These are phyloP conservation scores for Alternaria dauci DNA, from an alignment of 2,329 filamentous ascomycete species.

Conservation along the genomic window DNA sequence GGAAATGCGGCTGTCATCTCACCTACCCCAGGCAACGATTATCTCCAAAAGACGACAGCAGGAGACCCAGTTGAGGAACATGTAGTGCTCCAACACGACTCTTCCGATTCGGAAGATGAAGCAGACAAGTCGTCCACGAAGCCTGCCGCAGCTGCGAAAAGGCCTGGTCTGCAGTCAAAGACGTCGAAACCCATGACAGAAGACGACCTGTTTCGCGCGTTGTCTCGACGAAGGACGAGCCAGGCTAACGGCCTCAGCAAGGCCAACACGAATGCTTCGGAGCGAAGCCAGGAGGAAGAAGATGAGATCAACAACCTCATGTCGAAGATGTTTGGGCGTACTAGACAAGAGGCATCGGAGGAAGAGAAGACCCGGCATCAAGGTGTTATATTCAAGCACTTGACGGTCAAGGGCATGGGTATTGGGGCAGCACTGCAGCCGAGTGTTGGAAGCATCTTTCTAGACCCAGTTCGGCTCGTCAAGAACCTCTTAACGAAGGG, in stretches of 20 bases:
- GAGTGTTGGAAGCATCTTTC: slow-evolving; percentile 68
- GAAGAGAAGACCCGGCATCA: slow-evolving; percentile 75
- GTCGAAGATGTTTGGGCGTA: slow-evolving; percentile 74
- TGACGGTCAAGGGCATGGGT: slow-evolving; percentile 69
- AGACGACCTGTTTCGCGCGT: slow-evolving; percentile 61
- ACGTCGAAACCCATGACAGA: slow-evolving; percentile 54
- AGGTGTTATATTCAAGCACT: slow-evolving; percentile 70
- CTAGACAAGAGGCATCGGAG: slow-evolving; percentile 70
- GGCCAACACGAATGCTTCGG: slow-evolving; percentile 35
- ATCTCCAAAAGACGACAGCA: slow-evolving; percentile 5
- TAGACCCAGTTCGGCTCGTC: slow-evolving; percentile 64
- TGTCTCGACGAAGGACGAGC: slow-evolving; percentile 61
- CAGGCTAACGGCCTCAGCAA: slow-evolving; percentile 32
- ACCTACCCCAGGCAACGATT: background rate
- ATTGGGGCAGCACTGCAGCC: slow-evolving; percentile 70
- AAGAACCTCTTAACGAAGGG: slow-evolving; percentile 60
- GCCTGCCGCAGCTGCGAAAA: slow-evolving; percentile 16
- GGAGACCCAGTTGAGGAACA: slow-evolving; percentile 22
- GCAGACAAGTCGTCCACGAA: slow-evolving; percentile 32
- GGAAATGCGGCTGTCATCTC: background rate
- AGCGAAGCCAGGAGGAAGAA: slow-evolving; percentile 47
- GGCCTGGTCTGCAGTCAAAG: slow-evolving; percentile 31
- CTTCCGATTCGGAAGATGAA: slow-evolving; percentile 35
- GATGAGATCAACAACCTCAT: slow-evolving; percentile 69
- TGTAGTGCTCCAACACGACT: slow-evolving; percentile 24